Base-by-base conservation (phyloP, 768 basidiomycete genomes). In the Tylopilus sp. region DNA sequence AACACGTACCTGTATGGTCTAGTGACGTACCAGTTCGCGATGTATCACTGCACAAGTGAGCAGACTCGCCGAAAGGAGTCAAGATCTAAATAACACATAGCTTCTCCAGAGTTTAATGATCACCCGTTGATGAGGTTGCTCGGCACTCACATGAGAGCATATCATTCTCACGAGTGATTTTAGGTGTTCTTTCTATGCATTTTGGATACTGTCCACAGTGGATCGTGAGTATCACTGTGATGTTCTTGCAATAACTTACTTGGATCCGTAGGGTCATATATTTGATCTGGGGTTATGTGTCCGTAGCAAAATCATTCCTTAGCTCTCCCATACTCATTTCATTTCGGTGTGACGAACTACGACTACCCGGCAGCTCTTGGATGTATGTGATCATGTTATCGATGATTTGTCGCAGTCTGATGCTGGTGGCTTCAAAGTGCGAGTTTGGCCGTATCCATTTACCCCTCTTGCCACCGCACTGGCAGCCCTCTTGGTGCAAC, bases 391-490 rank as follows among this genome's bases (percentile, higher is more conserved):
- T 8, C n/a, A n/a, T n/a, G n/a, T n/a, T n/a, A n/a, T n/a, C n/a
- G n/a, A n/a, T n/a, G n/a, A n/a, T n/a, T n/a, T n/a, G n/a, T n/a
- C n/a, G n/a, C n/a, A n/a, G n/a, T n/a, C n/a, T n/a, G n/a, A n/a
- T n/a, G n/a, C n/a, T n/a, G n/a, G n/a, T n/a, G n/a, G n/a, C n/a
- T 36, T 2, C 6, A 3, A 56, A 78, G 76, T 60, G 36, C 70
- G 72, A 43, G 64, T 61, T n/a, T 81, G 79, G 78, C 75, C 74
- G 2, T 76, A 79, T 41, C 73, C 76, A 1, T 78, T 80, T 48
- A 80, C 78, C 0, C 75, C 79, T 3, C 63, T 73, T n/a, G 75
- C 73, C 8, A 78, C 74, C 5, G 66, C 75, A 0, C 58, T 78
- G 5, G 73, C 75, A 17, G 79, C 79, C 0, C 61, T 80, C 21